Evolutionary conservation across 768 basidiomycete genomes (phyloP).

Genomic region (Lactifluus rugatus): DNA sequence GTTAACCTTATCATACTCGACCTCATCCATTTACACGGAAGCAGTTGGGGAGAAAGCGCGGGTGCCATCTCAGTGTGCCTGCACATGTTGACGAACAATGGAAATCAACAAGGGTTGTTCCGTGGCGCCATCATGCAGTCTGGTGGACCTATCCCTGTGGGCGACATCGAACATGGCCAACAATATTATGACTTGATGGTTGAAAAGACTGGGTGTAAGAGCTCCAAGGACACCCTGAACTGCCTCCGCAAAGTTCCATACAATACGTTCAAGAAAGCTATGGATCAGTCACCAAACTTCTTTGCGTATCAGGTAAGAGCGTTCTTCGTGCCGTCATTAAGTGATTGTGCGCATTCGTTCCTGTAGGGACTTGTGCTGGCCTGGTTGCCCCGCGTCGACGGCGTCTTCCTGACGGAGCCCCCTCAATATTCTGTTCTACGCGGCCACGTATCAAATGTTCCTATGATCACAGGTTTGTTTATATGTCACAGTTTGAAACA

Average conservation of each 20-base stretch:
- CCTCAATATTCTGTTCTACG: conserved; percentile 20
- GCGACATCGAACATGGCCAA: conserved; percentile 26
- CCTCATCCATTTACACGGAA: neutral
- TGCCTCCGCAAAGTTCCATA: conserved; percentile 36
- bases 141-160: no score
- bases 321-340: no score
- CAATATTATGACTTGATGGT: conserved; percentile 35
- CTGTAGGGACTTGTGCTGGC: conserved; percentile 22
- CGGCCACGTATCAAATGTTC: conserved; percentile 20
- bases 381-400: conserved; percentile 24
- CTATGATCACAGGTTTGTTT: conserved; percentile 19
- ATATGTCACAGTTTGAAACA: neutral
- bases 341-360: neutral
- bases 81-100: conserved; percentile 36
- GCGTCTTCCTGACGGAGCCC: conserved; percentile 20
- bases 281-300: conserved; percentile 27
- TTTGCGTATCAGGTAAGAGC: conserved; percentile 27
- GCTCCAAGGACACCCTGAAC: conserved; percentile 29
- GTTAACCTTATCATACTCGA: conserved; percentile 16
- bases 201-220: conserved; percentile 28
- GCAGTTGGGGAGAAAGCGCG: conserved; percentile 43
- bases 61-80: conserved; percentile 40
- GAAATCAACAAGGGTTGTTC: conserved; percentile 32
- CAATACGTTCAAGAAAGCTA: conserved; percentile 24
- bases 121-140: conserved; percentile 39